Evolutionary conservation across 139 green algal species (phyloP).

Genomic region (Marvania coccoides): DNA sequence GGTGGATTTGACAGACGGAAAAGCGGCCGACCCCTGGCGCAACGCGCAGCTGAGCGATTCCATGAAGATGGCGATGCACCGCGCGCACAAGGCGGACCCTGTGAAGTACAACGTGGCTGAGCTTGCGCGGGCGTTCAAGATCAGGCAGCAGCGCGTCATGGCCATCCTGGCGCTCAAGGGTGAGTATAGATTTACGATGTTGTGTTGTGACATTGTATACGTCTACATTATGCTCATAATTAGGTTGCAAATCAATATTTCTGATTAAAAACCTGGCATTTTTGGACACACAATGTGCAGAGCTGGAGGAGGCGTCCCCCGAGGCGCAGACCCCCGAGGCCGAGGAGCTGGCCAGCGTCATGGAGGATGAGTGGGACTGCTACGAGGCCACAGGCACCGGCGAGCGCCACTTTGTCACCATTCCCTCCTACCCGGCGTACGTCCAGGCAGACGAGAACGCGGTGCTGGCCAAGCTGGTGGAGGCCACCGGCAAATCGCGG

Average conservation of each 20-base stretch:
- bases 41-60: constrained; percentile 12
- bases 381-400: constrained; percentile 24
- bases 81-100: constrained; percentile 6
- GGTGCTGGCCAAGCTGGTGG: constrained; percentile 12
- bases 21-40: constrained; percentile 18
- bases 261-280: too few relatives aligned
- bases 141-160: constrained; percentile 51
- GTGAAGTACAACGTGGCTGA: neutral
- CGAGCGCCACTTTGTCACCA: constrained; percentile 36
- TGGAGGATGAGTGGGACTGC: constrained; percentile 16
- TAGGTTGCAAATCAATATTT: too few relatives aligned
- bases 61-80: constrained; percentile 13
- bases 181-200: constrained; percentile 19
- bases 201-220: neutral
- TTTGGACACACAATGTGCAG: too few relatives aligned
- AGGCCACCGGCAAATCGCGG: constrained; percentile 14
- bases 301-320: constrained; percentile 10
- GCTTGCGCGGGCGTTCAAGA: constrained; percentile 34
- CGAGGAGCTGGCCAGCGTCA: neutral
- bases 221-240: neutral
- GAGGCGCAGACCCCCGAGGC: neutral
- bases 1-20: constrained; percentile 23
- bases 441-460: constrained; percentile 1
- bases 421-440: constrained; percentile 41
- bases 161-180: constrained; percentile 55